Base-by-base conservation (phyloP, 164 flowering plant species). In the Santalum album region DNA sequence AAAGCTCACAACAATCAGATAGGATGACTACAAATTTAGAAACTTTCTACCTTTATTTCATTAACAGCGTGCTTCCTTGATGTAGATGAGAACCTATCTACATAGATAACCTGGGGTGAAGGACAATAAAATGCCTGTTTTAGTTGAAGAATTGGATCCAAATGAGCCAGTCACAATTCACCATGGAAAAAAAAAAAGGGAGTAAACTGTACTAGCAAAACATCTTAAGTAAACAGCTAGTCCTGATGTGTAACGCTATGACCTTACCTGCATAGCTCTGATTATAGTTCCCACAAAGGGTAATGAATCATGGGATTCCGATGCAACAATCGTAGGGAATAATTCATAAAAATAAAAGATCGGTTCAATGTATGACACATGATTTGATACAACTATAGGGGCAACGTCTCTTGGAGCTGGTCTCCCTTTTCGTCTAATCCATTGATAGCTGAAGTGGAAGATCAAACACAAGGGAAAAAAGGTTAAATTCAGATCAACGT, bases 201-300 rank as follows among this genome's bases (percentile, higher is more conserved):
- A 29, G 9, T 29, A 29, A 29, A 29, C 34, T 29, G n/a, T 29
- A 29, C 34, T 3, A 29, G 34, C 4, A 29, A 29, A 4, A 29
- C n/a, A n/a, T n/a, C n/a, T n/a, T n/a, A n/a, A n/a, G n/a, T n/a
- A n/a, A n/a, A n/a, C n/a, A n/a, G n/a, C n/a, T n/a, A n/a, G n/a
- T n/a, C n/a, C n/a, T n/a, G n/a, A n/a, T n/a, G n/a, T n/a, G n/a
- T n/a, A n/a, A n/a, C 5, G 24, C 19, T 29, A 11, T 11, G 42
- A 43, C n/a, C 34, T 60, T 70, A 89, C 99, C 96, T 92, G 99
- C 96, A 92, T 92, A 40, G 99, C 94, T 75, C 99, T 78, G 59
- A 92, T 92, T 50, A 92, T 92, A 54, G 95, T 89, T 50, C 99
- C 99, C 56, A 92, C 99, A 62, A 89, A 80, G 4, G 96, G 96